A percentile compares a stretch with the other conserved stretches of the same genome.
These are phyloP conservation scores for Arxiozyma bovina DNA, from an alignment of 1,139 yeast species.

Conservation along the genomic window DNA sequence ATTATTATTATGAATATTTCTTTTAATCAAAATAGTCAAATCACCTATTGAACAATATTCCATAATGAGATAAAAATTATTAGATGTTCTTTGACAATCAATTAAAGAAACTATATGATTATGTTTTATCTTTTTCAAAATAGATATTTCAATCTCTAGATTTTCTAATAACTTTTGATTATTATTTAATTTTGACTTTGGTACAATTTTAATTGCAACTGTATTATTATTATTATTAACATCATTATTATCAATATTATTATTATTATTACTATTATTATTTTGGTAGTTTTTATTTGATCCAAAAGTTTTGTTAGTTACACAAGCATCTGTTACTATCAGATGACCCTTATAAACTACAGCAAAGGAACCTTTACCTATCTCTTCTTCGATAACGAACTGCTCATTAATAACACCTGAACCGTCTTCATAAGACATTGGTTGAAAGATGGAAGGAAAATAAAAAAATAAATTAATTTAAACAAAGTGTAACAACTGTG, in stretches of 20 bases:
- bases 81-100: constrained; percentile 70
- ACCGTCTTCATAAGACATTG: neutral
- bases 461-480: no score
- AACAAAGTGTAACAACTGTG: neutral
- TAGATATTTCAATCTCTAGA: constrained; percentile 82
- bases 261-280: no score
- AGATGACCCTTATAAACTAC: constrained; percentile 67
- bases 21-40: constrained; percentile 74
- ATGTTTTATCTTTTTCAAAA: constrained; percentile 76
- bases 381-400: constrained; percentile 39
- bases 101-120: constrained; percentile 85
- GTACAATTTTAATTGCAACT: constrained; percentile 75
- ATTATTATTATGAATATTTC: constrained; percentile 58
- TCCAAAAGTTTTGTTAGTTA: no score
- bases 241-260: no score
- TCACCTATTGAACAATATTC: constrained; percentile 96
- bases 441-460: neutral
- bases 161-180: constrained; percentile 73
- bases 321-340: constrained; percentile 5
- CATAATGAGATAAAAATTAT: constrained; percentile 88
- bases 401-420: neutral
- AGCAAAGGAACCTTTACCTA: constrained; percentile 94
- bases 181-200: constrained; percentile 70
- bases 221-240: constrained; percentile 21
- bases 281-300: no score